Base-by-base conservation (phyloP, 108 stramenopile genomes). In the Licmophora abbreviata region DNA sequence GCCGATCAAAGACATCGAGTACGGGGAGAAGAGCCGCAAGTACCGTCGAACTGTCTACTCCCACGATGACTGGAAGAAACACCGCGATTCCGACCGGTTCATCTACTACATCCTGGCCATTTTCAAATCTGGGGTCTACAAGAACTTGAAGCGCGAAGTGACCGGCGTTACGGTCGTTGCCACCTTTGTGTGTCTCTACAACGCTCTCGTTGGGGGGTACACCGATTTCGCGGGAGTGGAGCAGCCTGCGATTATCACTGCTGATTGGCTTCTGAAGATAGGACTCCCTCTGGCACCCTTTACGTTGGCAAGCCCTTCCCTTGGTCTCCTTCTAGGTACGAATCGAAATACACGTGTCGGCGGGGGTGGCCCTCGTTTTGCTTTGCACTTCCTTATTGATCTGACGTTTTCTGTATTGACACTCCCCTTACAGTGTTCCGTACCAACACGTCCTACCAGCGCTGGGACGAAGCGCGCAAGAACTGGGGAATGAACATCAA, bases 21-120 rank as follows among this genome's bases (percentile, higher is more conserved):
- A 56, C 49, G 78, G 69, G 33, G 76, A 75, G 52, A 60, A 47
- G 29, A 48, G 54, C 30, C 59, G 74, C n/a, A 71, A 71, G 29
- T 80, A 63, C 60, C 76, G 83, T 32, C 73, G 83, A 4, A 85
- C 83, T 3, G 83, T 85, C 20, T 85, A 81, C 57, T 64, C 74
- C 2, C 79, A 85, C 48, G 70, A 75, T 1, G 79, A 85, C 41
- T 85, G 83, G 83, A 59, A 67, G 7, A 74, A 74, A 46, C 79
- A 81, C 48, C 76, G 83, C 27, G 54, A 61, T 14, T 59, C 70
- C 10, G 71, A 81, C 51, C 76, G 83, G 32, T 85, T 81, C 61
- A 25, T 74, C 21, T 51, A 63, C 4, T 62, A 85, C 50, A 29
- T 85, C 4, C 22, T 40, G 6, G 50, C 70, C 44, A 74, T 77